Conservation (phyloP, 139 green algal species). For the Astrephomene gubernaculifera region DNA sequence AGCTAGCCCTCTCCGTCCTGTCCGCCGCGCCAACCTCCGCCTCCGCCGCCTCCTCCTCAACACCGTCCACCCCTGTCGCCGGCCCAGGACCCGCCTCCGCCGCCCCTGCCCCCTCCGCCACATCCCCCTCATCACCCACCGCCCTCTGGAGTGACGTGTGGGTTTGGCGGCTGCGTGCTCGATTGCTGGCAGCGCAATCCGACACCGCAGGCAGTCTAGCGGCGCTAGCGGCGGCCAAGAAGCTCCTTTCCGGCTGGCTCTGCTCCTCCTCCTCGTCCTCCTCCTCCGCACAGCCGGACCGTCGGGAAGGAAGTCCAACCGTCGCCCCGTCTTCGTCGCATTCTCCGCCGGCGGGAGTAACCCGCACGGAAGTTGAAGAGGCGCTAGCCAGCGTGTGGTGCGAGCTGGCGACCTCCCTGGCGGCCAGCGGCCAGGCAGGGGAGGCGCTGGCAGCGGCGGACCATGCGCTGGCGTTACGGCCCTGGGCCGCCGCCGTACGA, state of each 20-base stretch:
- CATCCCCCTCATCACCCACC: too few species aligned
- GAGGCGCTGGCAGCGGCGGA: constrained; percentile 43
- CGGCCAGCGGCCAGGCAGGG: not conserved
- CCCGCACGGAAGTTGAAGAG: not conserved
- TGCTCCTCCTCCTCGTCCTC: too few species aligned
- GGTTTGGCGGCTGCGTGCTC: constrained; percentile 19
- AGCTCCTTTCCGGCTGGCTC: constrained; percentile 1
- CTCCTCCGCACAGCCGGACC: too few species aligned
- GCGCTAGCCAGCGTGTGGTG: constrained; percentile 34
- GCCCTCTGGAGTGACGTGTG: constrained; percentile 18
- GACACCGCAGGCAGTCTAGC: not conserved
- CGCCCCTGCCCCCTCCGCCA: not conserved
- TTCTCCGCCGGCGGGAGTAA: constrained; percentile 5
- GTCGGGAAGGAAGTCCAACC: too few species aligned
- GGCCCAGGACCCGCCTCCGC: not conserved
- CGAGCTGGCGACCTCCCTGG: constrained; percentile 41
- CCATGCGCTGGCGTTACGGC: constrained; percentile 28
- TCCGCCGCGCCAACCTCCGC: not conserved
- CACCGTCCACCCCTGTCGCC: not conserved
- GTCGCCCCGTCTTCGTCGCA: too few species aligned
- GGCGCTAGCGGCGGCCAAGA: constrained; percentile 30
- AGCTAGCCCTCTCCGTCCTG: constrained; percentile 17
- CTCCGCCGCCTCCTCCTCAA: not conserved
- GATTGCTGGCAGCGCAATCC: constrained; percentile 9
- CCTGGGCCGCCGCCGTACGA: constrained; percentile 34